Conservation (phyloP, 306 rosid species). For the Pyrus bretschneideri region DNA sequence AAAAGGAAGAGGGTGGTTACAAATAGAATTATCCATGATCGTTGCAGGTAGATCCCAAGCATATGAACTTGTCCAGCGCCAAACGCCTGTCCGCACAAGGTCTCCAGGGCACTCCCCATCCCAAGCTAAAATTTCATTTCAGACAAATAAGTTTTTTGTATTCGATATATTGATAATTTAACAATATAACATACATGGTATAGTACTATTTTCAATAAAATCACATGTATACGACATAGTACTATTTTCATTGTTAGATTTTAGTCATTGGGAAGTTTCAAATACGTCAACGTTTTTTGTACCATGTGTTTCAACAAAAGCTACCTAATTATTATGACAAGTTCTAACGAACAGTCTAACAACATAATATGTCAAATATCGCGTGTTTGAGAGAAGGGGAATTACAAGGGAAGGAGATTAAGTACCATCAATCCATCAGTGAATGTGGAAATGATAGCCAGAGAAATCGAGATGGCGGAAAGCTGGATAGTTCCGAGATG, state of each 20-base stretch:
- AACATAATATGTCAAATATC: background rate
- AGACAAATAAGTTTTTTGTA: background rate
- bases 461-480: conserved; percentile 58
- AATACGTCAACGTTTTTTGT: too few relatives aligned
- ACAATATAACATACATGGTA: too few relatives aligned
- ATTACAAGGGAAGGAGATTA: background rate
- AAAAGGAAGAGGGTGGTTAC: conserved; percentile 35
- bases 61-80: conserved; percentile 67
- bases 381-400: background rate
- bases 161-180: background rate
- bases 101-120: conserved; percentile 82
- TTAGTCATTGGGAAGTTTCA: background rate
- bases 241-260: background rate
- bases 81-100: conserved; percentile 75
- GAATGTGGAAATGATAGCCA: conserved; percentile 55
- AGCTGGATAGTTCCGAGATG: conserved; percentile 62
- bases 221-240: background rate
- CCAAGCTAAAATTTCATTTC: conserved; percentile 33
- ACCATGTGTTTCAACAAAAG: too few relatives aligned
- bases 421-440: conserved; percentile 52
- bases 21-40: conserved; percentile 60
- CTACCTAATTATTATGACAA: too few relatives aligned
- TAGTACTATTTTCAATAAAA: background rate
- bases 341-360: background rate
- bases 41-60: conserved; percentile 82